These are phyloP conservation scores for Gliomastix tumulicola DNA, from an alignment of 2,329 filamentous ascomycete species.

Conservation along the genomic window DNA sequence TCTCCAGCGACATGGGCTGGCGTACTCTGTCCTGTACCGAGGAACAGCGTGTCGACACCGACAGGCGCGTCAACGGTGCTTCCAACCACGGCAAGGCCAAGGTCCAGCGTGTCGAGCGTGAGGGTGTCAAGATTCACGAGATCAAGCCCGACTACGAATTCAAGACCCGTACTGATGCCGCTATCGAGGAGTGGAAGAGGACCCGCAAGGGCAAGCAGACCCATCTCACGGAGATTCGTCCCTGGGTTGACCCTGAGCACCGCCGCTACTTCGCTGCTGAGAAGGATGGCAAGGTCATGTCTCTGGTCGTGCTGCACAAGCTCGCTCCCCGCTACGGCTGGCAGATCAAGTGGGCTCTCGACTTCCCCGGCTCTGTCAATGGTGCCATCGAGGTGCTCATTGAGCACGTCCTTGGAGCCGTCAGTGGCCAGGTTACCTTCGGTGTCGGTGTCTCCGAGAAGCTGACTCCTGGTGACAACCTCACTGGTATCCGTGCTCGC, in stretches of 20 bases:
- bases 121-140: constrained; percentile 75
- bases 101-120: constrained; percentile 71
- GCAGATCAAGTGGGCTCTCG: constrained; percentile 94
- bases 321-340: constrained; percentile 76
- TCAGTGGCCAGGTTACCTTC: constrained; percentile 65
- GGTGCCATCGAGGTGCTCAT: constrained; percentile 83
- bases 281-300: constrained; percentile 65
- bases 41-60: constrained; percentile 79
- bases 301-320: constrained; percentile 77
- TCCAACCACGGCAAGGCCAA: constrained; percentile 52
- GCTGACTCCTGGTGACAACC: constrained; percentile 72
- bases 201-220: constrained; percentile 79
- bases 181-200: constrained; percentile 73
- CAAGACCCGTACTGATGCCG: constrained; percentile 60
- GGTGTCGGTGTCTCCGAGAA: constrained; percentile 73
- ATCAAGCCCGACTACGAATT: constrained; percentile 65
- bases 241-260: constrained; percentile 79
- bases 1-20: constrained; percentile 78
- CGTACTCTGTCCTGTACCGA: constrained; percentile 81
- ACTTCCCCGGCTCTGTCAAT: constrained; percentile 81
- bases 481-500: constrained; percentile 73
- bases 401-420: constrained; percentile 53
- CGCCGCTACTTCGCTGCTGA: constrained; percentile 80
- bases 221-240: constrained; percentile 81
- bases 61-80: constrained; percentile 52